A percentile compares a stretch with the other conserved stretches of the same genome.
These are phyloP conservation scores for Gonium pectorale DNA, from an alignment of 139 green algal species.

Conservation along the genomic window DNA sequence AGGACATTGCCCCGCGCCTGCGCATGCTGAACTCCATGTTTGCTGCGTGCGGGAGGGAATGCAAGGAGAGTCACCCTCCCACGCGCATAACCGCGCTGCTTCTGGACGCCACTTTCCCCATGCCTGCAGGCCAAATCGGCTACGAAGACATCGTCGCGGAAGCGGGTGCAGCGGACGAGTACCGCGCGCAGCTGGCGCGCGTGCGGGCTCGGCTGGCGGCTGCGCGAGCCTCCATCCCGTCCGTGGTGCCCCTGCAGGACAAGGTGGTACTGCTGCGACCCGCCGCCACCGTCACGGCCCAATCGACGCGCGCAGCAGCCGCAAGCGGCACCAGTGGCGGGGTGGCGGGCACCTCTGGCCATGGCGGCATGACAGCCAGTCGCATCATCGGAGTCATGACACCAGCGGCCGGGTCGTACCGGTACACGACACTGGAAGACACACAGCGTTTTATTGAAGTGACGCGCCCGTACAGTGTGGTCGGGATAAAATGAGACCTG, in stretches of 20 bases:
- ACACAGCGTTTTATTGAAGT: constrained; percentile 12
- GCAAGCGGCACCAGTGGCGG: not conserved
- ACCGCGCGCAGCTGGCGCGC: constrained; percentile 9
- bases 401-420: constrained; percentile 8
- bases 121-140: not conserved
- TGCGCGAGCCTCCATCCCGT: constrained; percentile 2
- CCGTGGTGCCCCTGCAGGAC: constrained; percentile 25
- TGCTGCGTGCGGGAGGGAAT: too few relatives aligned
- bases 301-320: not conserved
- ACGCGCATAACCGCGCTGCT: too few relatives aligned
- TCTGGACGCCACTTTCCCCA: too few relatives aligned
- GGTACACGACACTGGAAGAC: constrained; percentile 40
- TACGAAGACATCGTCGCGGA: constrained; percentile 46
- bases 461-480: not conserved
- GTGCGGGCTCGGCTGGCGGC: constrained; percentile 18
- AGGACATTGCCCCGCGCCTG: too few relatives aligned
- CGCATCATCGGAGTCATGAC: constrained; percentile 5
- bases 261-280: constrained; percentile 4
- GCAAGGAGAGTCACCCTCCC: too few relatives aligned
- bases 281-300: too few relatives aligned
- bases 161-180: constrained; percentile 4
- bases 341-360: too few relatives aligned
- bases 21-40: too few relatives aligned
- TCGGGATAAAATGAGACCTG: not conserved
- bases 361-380: too few relatives aligned